Evolutionary conservation across 2,329 filamentous ascomycete genomes (phyloP), one percentile per base, ranked within the genome.

Genomic region (Xylaria arbuscula): DNA sequence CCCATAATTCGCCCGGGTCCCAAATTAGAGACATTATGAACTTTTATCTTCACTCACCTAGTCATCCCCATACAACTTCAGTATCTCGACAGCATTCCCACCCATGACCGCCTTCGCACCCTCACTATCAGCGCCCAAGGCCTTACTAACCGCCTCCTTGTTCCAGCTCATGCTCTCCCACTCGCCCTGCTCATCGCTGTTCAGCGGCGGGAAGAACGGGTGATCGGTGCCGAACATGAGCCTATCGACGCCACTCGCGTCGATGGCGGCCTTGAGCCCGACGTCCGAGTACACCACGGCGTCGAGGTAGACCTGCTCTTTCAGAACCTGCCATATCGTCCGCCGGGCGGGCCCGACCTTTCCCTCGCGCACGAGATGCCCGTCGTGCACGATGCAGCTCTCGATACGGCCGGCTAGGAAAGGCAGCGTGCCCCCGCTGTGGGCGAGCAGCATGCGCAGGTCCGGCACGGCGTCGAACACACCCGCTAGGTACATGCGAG

Each of bases 381-480:
- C 90, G 76, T 97, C 94, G 81, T 97, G 94, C 66, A 89, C 80
- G 62, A 97, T 89, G 77, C 94, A 97, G 76, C 91, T 94, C 81
- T 97, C 93, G 60, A 97, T 93, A 34, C 94, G 85, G 0, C 94
- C 94, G 0, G 94, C 94, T 2, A 98, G 83, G 78, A 97, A 97
- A 0, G 94, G 94, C 56, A 98, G 82, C 0, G 94, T 95, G 2
- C 94, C 94, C 1, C 94, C 94, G 28, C 92, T 94, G 80, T 98
- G 94, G 0, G 94, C 94, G 4, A 98, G 84, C 62, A 98, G 83
- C 76, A 98, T 89, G 24, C 88, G 85, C 69, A 98, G 80, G 9
- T 83, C 82, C 0, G 86, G 87, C 53, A 93, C 91, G 10, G 87
- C 85, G 78, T 97, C 93, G 79, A 96, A 97, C 0, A 97, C 92